Base-by-base conservation (phyloP, 2,329 filamentous ascomycete species). In the Colletotrichum sp. region DNA sequence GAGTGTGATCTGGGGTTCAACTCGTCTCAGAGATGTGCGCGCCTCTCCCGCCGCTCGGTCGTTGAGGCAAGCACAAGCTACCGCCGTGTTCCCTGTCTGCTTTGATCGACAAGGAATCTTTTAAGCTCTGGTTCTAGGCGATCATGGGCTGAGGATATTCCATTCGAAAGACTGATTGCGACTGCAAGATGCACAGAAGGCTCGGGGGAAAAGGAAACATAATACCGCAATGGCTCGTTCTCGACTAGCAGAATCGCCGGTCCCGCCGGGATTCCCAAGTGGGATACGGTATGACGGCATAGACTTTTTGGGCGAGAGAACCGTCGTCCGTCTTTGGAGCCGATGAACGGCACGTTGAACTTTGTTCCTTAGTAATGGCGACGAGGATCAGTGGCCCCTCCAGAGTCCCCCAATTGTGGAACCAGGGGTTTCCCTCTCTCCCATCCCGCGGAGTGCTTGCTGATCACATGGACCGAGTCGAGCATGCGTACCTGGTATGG, bases 281-380 rank as follows among this genome's bases (percentile, higher is more conserved):
- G 28, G 74, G 74, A 59, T 26, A 24, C 52, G 26, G 68, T 71
- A 76, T 76, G 74, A 76, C 74, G 74, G 28, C 74, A 76, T 76
- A 26, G 28, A 76, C 44, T 71, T 76, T 76, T 72, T 52, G 30
- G 34, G 21, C 21, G 13, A 24, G 21, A 66, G 44, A 34, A 36
- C 52, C 28, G 57, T 75, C 49, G 36, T 63, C 32, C 52, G 26
- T 55, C 52, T 63, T 18, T 26, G 72, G 65, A 52, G 60, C 62
- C 24, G 30, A 67, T 21, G 55, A 76, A 68, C 52, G 55, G 69
- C 28, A 64, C 52, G 52, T 57, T 34, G 16, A 72, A 67, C 36
- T n/a, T 4, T 49, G 39, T 49, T 49, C 18, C 18, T 67, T 60
- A 49, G 62, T 39, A 24, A 67, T 30, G 44, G n/a, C 16, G 13